Evolutionary conservation across 2,329 filamentous ascomycete species (phyloP), one percentile per base, ranked within the genome.

Genomic region (Cercospora canescens): DNA sequence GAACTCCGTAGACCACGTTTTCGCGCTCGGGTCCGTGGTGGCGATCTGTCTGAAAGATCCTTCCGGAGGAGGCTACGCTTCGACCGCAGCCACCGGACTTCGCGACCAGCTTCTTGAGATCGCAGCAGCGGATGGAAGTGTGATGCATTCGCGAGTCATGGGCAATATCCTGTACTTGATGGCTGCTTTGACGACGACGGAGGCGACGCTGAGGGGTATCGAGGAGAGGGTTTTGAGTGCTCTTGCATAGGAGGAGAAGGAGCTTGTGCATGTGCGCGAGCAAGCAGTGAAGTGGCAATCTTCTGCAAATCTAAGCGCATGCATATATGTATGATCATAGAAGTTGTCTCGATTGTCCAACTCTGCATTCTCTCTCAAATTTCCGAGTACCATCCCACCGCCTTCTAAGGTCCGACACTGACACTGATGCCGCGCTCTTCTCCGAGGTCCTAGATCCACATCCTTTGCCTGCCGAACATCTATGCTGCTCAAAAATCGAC

Each of bases 21-120:
- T 92, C 80, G 89, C 91, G 0, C 79, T 95, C 1, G 92, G 92
- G 0, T 91, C 87, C 2, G 90, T 95, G 1, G 81, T 95, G 11
- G 89, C 90, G 0, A 88, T 96, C 39, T 82, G 82, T 12, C 70
- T 89, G 24, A 79, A 80, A 45, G 85, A 87, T 71, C 74, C 78
- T 3, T 74, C 76, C 32, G 84, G 83, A 21, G 59, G 63, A 12
- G 85, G 86, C 12, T 88, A 88, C 70, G 86, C 81, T 3, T 87
- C 85, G 1, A 86, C 80, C 1, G 86, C 84, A 5, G 83, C 86
- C 2, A 79, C 81, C 18, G 82, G 81, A 0, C 74, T 88, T 28
- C 85, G 87, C 61, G 80, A 85, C 63, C 76, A 78, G 12, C 74
- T 89, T 21, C 75, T 84, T 1, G 72, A 77, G 6, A 75, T 77